Evolutionary conservation across 257 asterid genomes (phyloP), one percentile per base, ranked within the genome.

Genomic region (Agastache rugosa): DNA sequence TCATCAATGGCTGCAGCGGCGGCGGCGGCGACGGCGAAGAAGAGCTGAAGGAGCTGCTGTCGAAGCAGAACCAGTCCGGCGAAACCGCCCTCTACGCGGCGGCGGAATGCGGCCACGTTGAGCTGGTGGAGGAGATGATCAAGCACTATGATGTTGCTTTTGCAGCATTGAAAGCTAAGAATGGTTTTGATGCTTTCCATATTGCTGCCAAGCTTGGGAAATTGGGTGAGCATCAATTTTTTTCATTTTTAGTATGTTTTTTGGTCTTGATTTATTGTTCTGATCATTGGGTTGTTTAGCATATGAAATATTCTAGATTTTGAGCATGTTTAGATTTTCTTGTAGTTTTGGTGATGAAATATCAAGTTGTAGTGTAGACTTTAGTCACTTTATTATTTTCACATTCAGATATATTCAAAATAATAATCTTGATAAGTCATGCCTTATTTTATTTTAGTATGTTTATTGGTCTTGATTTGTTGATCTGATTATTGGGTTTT

Each of bases 111-210:
- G 90, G 92, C 15, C 74, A 83, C 66, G 77, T 77, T 51, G 83
- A 78, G 72, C 17, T 89, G 12, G 93, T 91, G 0, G 86, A 87
- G 78, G 96, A 86, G 81, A 74, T 91, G 81, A 76, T 86, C 0
- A 85, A 81, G 55, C 63, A 84, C 63, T 87, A 82, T 77, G 93
- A 86, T 73, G 80, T 78, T 37, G 77, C 59, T 8, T 82, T 78
- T 69, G 96, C 97, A 72, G 79, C 88, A 20, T 79, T 84, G 80
- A 91, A 91, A 42, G 88, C 97, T 48, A 87, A 69, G 75, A 91
- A 86, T 81, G 96, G 97, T 1, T 89, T 42, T 80, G 97, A 91
- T 80, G 89, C 92, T 42, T 87, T 91, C 81, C 97, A 87, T 67
- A 87, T 91, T 68, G 97, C 96, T 82, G 88, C 97, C 76, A 89